Base-by-base conservation (phyloP, 2,329 filamentous ascomycete species). In the Aureobasidium sp. region DNA sequence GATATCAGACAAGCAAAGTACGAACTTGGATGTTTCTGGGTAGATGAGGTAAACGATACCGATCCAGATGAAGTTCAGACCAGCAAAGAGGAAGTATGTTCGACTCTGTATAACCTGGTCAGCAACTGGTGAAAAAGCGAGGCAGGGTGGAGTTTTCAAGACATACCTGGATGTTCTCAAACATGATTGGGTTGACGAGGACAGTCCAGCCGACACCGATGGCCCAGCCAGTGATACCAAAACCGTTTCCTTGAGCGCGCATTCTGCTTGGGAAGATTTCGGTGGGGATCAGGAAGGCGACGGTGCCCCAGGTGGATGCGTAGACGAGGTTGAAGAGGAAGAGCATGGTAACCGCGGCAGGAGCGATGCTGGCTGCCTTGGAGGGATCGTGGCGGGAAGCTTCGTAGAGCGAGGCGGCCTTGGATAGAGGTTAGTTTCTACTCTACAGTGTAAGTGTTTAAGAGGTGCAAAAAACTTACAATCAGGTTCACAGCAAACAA, bases 221-320 rank as follows among this genome's bases (percentile, higher is more conserved):
- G 20, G 83, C 82, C 82, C 83, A 85, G 1, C 82, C 82, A 1
- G 80, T 80, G 63, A 85, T 83, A 20, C 79, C 80, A 65, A 85
- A 84, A 8, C 80, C 81, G 67, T 84, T 82, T 8, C 82, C 83
- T 68, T 84, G 80, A n/a, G 82, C 81, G 25, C 83, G 77, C 57
- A 84, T 76, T 47, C 82, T 79, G 17, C 77, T 80, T 1, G 82
- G 78, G 71, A 82, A 85, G 62, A 85, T 83, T 69, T 85, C 82
- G 0, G 82, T 83, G 0, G 79, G 79, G 4, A 81, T 68, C 7
- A 82, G 70, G 65, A 80, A 82, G 2, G 79, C 78, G 3, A 78
- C 75, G 1, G 77, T 79, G 39, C 77, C 76, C 76, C 77, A 80
- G 7, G 80, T 80, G 0, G 80, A 77, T 2, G 79, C 80, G 70